Base-by-base conservation (phyloP, 345 rosid genomes). In the Brassica juncea region DNA sequence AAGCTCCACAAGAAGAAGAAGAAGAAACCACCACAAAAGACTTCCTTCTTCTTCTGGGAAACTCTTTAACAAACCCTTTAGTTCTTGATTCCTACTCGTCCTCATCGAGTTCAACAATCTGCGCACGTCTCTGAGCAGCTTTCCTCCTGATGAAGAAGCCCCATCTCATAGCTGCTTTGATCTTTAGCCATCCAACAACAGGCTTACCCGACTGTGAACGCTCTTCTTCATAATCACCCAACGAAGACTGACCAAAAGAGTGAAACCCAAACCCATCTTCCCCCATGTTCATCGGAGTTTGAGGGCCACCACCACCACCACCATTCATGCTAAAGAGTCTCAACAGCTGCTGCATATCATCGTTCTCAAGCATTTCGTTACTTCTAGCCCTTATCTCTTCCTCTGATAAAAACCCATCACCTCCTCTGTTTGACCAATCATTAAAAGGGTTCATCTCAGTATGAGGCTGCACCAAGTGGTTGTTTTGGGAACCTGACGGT, bases 111-210 rank as follows among this genome's bases (percentile, higher is more conserved):
- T 95, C 91, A 14, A 91, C 92, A 47, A 95, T 89, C 74, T 87
- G 94, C 0, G 99, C 98, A 19, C 97, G 87, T 81, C 91, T 87
- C 88, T 95, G 98, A 1, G 99, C 97, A 0, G 97, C 98, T 81
- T 89, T 91, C 84, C 90, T 90, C 81, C 94, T 84, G 32, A 92
- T 82, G 76, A 95, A 95, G 82, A 93, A 88, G 1, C 99, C 99
- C 99, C 99, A 95, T 74, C 98, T 87, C 80, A 95, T 89, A 14
- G 98, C 99, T 4, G 99, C 98, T 86, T 95, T 95, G 85, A 95
- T 88, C 91, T 95, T 95, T 59, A 95, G 84, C 99, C 99, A 95
- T 32, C 99, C 94, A 1, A 90, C 91, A 52, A 95, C 98, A 78
- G 99, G 97, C 76, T 88, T 93, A 62, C 94, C 97, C 31, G 93